Evolutionary conservation across 148 eudicot genomes (phyloP), one percentile per base, ranked within the genome.

Genomic region (Rhododendron vialii): DNA sequence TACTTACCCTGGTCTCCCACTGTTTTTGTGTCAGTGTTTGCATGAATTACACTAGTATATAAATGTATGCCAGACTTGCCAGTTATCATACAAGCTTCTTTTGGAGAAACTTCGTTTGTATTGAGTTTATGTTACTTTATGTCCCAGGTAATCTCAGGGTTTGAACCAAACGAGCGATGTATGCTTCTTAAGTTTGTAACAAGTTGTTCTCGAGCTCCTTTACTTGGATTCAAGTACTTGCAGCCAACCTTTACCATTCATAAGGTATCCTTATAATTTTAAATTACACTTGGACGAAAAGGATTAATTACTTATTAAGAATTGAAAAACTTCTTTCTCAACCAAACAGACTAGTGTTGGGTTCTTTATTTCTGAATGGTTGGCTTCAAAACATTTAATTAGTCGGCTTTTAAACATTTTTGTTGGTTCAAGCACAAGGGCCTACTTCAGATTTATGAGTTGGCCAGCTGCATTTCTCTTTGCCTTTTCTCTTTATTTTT

Each of bases 221-320:
- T 96, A 82, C 96, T 96, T 88, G 99, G 99, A 51, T 96, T 96
- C 88, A 95, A 96, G 87, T 92, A 95, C 87, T 93, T 96, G 92
- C 99, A 94, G 35, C 99, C 99, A 80, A 87, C 95, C n/a, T 96
- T 96, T 89, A 94, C 99, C 26, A 94, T 96, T 86, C 99, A 96
- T 85, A 96, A 96, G 99, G 99, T 96, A 90, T 77, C 55, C 13
- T 73, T 50, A 47, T 82, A 36, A 83, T n/a, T 83, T 63, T 48
- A 50, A 5, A 47, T 61, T 47, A 36, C 41, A 5, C 5, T 61
- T 75, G 5, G 55, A 73, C 50, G 26, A 67, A 69, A 36, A 71
- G 36, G 57, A 73, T 15, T 5, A 36, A 65, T 78, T 36, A 10
- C 57, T 78, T 10, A n/a, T n/a, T 41, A 5, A 24, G 77, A 41